These are phyloP conservation scores for Beauveria bassiana DNA, from an alignment of 2,329 filamentous ascomycete genomes.

Conservation along the genomic window DNA sequence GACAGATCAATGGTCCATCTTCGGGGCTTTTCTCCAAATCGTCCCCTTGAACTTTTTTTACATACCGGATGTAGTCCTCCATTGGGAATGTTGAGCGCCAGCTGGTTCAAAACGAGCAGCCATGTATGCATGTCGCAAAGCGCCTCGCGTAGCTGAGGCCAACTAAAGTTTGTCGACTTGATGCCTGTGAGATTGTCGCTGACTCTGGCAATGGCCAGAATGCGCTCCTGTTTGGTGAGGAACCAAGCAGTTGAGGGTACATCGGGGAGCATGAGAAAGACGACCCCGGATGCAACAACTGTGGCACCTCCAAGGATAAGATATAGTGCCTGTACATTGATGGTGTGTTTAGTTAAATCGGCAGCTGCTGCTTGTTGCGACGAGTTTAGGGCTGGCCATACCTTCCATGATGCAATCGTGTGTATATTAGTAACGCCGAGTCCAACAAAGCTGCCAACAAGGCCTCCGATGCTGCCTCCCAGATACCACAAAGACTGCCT, in stretches of 20 bases:
- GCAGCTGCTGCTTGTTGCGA: neutral
- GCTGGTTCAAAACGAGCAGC: constrained; percentile 15
- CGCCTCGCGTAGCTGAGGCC: neutral
- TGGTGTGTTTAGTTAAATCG: neutral
- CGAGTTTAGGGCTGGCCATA: neutral
- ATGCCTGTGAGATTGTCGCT: constrained; percentile 42
- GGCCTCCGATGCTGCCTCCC: constrained; percentile 18
- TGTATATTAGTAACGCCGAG: constrained; percentile 19
- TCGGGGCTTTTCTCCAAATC: no score
- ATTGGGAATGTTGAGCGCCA: constrained; percentile 22
- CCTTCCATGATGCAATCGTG: neutral
- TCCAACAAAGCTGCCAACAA: constrained; percentile 19
- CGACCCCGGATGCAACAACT: neutral
- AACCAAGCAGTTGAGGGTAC: constrained; percentile 33
- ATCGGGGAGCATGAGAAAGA: neutral
- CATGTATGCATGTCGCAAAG: neutral
- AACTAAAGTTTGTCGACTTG: constrained; percentile 18
- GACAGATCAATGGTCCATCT: no score
- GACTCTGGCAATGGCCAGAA: constrained; percentile 59
- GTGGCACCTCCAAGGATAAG: constrained; percentile 6
- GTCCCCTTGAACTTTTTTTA: no score
- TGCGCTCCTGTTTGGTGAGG: constrained; percentile 53
- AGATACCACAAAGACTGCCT: constrained; percentile 22
- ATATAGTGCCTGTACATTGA: neutral
- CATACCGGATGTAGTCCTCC: constrained; percentile 16